phyloP scores from a whole-genome alignment of 2,329 filamentous ascomycete species.

The Aspergillus sclerotialis region DNA sequence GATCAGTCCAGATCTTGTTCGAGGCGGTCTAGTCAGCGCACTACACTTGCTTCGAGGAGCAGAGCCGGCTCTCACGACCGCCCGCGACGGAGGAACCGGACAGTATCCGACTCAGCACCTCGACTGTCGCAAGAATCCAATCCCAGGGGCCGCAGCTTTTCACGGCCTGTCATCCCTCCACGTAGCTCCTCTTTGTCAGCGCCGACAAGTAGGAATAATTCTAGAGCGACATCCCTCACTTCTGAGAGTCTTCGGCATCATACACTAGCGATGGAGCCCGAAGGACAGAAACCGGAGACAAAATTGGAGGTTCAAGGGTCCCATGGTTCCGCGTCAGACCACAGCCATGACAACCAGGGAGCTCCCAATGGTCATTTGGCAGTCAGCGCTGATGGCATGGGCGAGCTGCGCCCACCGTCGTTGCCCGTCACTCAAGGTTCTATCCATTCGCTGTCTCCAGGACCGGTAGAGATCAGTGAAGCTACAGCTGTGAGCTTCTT shows the following conservation, averaged over 20 bases:
- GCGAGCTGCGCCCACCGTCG: conserved; percentile 40
- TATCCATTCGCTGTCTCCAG: conserved; percentile 43
- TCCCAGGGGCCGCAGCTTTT: conserved; percentile 20
- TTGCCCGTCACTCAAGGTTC: conserved; percentile 43
- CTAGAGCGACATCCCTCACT: conserved; percentile 38
- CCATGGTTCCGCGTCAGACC: conserved; percentile 12
- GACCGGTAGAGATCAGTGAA: conserved; percentile 52
- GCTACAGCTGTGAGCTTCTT: conserved; percentile 55
- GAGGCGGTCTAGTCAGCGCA: conserved; percentile 29
- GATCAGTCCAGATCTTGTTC: conserved; percentile 33
- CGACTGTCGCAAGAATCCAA: conserved; percentile 17
- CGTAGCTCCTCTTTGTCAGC: conserved; percentile 41
- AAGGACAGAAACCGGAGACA: conserved; percentile 13
- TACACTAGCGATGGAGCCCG: conserved; percentile 21
- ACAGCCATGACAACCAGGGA: conserved; percentile 10
- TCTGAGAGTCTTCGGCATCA: conserved; percentile 35
- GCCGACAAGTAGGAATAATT: conserved; percentile 39
- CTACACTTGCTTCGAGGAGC: conserved; percentile 29
- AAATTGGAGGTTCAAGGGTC: conserved; percentile 15
- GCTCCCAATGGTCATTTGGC: conserved; percentile 29
- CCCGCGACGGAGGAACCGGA: conserved; percentile 27
- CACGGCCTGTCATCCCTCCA: conserved; percentile 29
- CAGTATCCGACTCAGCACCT: conserved; percentile 34
- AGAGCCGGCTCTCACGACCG: conserved; percentile 25
- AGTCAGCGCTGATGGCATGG: conserved; percentile 31